Conservation (phyloP, 345 rosid genomes). For the Boechera divaricarpa region DNA sequence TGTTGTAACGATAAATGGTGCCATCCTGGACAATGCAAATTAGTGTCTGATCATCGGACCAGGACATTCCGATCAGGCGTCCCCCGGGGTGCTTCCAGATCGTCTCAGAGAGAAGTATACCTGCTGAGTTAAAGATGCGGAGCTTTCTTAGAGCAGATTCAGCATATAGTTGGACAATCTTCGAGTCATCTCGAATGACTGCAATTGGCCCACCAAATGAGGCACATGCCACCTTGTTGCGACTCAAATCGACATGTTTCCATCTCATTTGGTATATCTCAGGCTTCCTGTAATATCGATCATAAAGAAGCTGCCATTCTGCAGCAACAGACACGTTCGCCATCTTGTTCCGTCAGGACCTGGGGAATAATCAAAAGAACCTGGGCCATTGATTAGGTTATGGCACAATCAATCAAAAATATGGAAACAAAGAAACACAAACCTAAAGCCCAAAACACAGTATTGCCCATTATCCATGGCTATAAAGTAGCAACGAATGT, state of each 20-base stretch:
- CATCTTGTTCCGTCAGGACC: conserved; percentile 49
- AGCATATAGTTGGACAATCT: conserved; percentile 95
- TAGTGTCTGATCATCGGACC: conserved; percentile 92
- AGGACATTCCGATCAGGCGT: conserved; percentile 86
- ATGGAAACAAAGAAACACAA: background rate
- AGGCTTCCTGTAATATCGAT: conserved; percentile 87
- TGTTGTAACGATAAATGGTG: conserved; percentile 79
- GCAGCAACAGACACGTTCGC: conserved; percentile 94
- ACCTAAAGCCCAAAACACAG: background rate
- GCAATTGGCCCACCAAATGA: conserved; percentile 95
- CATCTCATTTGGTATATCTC: conserved; percentile 88
- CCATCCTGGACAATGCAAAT: conserved; percentile 91
- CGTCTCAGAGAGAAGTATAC: conserved; percentile 74
- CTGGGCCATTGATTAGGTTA: background rate
- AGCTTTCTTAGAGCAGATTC: conserved; percentile 97
- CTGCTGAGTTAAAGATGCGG: conserved; percentile 93
- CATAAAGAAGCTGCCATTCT: conserved; percentile 93
- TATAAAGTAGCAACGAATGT: background rate
- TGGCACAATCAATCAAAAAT: conserved; percentile 13
- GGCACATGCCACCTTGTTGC: conserved; percentile 94
- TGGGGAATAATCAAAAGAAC: background rate
- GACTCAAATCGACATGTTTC: conserved; percentile 84
- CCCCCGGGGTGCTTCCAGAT: conserved; percentile 97
- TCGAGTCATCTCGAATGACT: conserved; percentile 94
- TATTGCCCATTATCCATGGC: background rate